Conservation (phyloP, 1,284 basidiomycete species). For the Ustilago curta region DNA sequence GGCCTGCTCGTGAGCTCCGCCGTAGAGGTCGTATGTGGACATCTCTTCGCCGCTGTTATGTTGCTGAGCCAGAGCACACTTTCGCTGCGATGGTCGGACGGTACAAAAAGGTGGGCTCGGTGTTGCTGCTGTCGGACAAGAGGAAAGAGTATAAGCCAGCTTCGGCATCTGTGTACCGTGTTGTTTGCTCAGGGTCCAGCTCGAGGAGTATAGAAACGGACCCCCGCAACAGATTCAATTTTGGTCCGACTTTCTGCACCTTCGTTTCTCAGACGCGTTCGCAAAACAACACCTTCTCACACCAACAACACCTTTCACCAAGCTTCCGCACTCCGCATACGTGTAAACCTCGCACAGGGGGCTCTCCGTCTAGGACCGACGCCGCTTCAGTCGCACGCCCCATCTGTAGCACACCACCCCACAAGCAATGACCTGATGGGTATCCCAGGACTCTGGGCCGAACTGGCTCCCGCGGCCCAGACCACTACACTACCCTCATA, state of each 20-base stretch:
- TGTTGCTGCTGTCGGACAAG: not conserved
- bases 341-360: not conserved
- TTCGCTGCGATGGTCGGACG: too few relatives aligned
- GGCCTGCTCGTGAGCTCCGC: not conserved
- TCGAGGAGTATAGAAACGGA: too few relatives aligned
- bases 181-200: conserved; percentile 17
- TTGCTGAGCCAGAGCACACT: not conserved
- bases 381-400: not conserved
- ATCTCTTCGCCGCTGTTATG: not conserved
- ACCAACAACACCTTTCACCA: conserved; percentile 11
- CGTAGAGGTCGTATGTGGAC: not conserved
- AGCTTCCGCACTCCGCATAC: conserved; percentile 11
- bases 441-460: conserved; percentile 60
- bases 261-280: conserved; percentile 2
- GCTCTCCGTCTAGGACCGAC: not conserved
- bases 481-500: conserved; percentile 47
- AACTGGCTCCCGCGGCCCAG: conserved; percentile 47
- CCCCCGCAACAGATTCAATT: too few relatives aligned
- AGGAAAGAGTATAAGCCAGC: not conserved
- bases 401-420: not conserved
- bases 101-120: not conserved
- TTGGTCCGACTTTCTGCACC: conserved; percentile 4
- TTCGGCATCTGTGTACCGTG: not conserved
- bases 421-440: conserved; percentile 51
- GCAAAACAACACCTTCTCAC: conserved; percentile 7